Evolutionary conservation across 2,329 filamentous ascomycete species (phyloP).

Genomic region (Trichoderma koningiopsis): DNA sequence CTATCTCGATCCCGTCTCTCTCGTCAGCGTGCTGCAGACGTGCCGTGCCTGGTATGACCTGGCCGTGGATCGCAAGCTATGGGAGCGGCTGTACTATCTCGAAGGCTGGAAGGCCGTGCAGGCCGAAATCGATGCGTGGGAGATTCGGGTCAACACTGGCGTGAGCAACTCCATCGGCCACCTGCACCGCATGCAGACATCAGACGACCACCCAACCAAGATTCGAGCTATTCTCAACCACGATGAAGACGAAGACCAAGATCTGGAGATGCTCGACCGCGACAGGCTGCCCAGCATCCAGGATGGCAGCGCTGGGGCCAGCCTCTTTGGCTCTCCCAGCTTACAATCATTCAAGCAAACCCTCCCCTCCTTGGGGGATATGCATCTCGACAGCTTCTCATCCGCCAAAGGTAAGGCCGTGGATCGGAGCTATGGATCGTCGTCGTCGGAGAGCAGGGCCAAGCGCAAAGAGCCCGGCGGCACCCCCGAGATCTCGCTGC

Average conservation of each 20-base stretch:
- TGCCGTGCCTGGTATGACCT: conserved; percentile 82
- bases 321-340: conserved; percentile 41
- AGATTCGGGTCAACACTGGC: conserved; percentile 58
- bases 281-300: conserved; percentile 35
- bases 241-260: conserved; percentile 52
- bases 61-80: conserved; percentile 80
- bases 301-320: conserved; percentile 32
- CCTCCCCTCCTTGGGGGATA: conserved; percentile 34
- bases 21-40: conserved; percentile 76
- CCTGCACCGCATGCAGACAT: conserved; percentile 47
- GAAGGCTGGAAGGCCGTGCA: conserved; percentile 83
- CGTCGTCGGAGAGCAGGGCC: conserved; percentile 35
- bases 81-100: conserved; percentile 78
- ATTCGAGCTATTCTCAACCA: conserved; percentile 55
- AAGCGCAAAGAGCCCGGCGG: conserved; percentile 43
- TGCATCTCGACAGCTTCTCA: conserved; percentile 35
- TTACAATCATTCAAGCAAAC: conserved; percentile 37
- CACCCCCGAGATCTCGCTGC: conserved; percentile 37
- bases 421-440: conserved; percentile 35
- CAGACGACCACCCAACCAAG: conserved; percentile 57
- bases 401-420: conserved; percentile 35
- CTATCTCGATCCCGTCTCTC: conserved; percentile 78
- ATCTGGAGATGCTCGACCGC: conserved; percentile 52
- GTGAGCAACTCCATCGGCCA: conserved; percentile 43
- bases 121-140: conserved; percentile 66